Conservation (phyloP, 768 basidiomycete genomes). For the Boletus huronensis region DNA sequence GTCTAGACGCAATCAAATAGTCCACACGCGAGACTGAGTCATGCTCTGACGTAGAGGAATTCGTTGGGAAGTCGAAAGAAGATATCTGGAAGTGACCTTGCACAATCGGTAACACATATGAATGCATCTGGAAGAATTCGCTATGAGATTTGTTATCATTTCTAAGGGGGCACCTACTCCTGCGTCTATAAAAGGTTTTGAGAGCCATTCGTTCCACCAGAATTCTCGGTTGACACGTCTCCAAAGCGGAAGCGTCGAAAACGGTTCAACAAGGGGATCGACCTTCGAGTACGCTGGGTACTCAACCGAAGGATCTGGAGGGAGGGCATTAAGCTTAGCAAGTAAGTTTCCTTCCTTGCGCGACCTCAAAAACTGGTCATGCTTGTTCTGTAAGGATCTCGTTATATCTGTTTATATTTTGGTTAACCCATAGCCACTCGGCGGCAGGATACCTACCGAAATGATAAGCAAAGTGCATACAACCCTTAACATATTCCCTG, state of each 20-base stretch:
- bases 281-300: constrained; percentile 37
- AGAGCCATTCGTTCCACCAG: constrained; percentile 95
- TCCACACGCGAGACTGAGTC: constrained; percentile 49
- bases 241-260: constrained; percentile 82
- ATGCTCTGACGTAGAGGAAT: constrained; percentile 35
- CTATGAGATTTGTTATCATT: not conserved
- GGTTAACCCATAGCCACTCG: not conserved
- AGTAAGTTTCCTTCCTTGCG: constrained; percentile 59
- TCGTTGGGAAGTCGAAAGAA: constrained; percentile 56
- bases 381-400: constrained; percentile 78
- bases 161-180: constrained; percentile 51
- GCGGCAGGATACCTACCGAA: constrained; percentile 54
- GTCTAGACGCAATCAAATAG: constrained; percentile 79
- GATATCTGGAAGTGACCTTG: constrained; percentile 88
- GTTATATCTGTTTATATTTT: constrained; percentile 58
- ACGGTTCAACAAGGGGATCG: constrained; percentile 66
- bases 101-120: constrained; percentile 87
- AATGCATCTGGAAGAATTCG: constrained; percentile 54
- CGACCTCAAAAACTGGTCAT: constrained; percentile 56
- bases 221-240: constrained; percentile 84
- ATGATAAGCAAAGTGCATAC: constrained; percentile 87
- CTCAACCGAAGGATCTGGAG: constrained; percentile 32
- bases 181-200: constrained; percentile 80
- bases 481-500: constrained; percentile 73
- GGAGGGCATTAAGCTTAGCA: constrained; percentile 52